Percentiles rank a stretch among this genome's conserved stretches.
Conservation (phyloP, 805 yeast species). For the Isabelozyma rhagii region DNA sequence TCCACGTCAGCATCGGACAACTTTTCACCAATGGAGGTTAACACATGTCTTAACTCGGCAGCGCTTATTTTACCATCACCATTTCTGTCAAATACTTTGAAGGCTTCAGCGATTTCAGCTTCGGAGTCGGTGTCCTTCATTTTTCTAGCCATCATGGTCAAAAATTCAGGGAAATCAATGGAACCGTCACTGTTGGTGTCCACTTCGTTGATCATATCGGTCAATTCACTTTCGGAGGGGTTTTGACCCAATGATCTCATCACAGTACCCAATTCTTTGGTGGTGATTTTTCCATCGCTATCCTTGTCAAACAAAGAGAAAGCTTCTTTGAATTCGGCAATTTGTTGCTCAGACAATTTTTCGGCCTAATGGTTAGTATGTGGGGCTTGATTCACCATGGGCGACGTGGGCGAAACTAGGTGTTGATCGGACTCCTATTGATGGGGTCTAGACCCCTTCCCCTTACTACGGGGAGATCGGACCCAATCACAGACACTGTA, state of each 20-base stretch:
- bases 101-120: slow-evolving; percentile 96
- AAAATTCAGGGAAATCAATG: slow-evolving; percentile 47
- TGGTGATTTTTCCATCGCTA: slow-evolving; percentile 94
- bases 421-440: no score
- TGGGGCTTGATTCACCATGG: no score
- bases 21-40: slow-evolving; percentile 96
- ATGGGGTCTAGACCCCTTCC: no score
- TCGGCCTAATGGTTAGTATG: slow-evolving; percentile 48
- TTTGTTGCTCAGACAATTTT: slow-evolving; percentile 92
- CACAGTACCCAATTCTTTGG: slow-evolving; percentile 93
- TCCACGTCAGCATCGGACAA: slow-evolving; percentile 95
- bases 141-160: slow-evolving; percentile 52
- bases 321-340: slow-evolving; percentile 96
- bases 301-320: slow-evolving; percentile 96
- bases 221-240: slow-evolving; percentile 93
- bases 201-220: slow-evolving; percentile 96
- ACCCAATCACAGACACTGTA: no score
- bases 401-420: no score
- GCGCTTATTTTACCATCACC: slow-evolving; percentile 97
- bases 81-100: slow-evolving; percentile 93
- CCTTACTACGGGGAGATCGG: no score
- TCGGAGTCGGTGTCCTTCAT: slow-evolving; percentile 96
- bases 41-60: slow-evolving; percentile 93
- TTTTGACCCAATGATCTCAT: slow-evolving; percentile 99
- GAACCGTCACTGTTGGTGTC: slow-evolving; percentile 92